phyloP scores from a whole-genome alignment of 306 rosid genomes.

The Astragalus glycyphyllos region DNA sequence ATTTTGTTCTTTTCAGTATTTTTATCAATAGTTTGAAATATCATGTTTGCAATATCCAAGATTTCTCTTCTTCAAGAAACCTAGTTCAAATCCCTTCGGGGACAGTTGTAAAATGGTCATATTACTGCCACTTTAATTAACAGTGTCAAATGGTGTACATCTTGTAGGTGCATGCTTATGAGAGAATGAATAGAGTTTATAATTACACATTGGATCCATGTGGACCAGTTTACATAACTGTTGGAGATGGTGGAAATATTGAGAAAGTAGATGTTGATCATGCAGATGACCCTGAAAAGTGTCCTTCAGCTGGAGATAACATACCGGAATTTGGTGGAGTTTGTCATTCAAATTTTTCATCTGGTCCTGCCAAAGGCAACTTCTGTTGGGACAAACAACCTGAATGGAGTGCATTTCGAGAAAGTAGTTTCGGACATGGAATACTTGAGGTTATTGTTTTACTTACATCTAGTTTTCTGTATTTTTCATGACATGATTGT shows the following conservation, averaged over 20 bases:
- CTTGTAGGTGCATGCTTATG: conserved; percentile 90
- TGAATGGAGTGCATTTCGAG: conserved; percentile 94
- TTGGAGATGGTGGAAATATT: conserved; percentile 96
- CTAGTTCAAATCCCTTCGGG: no score
- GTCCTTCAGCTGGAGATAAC: conserved; percentile 83
- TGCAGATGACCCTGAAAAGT: conserved; percentile 88
- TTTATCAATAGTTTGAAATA: conserved; percentile 9
- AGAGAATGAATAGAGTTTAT: conserved; percentile 85
- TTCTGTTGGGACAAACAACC: conserved; percentile 91
- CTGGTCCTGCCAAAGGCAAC: conserved; percentile 80
- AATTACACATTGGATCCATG: conserved; percentile 83
- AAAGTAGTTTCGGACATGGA: conserved; percentile 98
- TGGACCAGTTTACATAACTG: conserved; percentile 83
- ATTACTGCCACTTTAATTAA: background rate
- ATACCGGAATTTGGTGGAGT: conserved; percentile 85
- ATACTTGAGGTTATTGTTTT: conserved; percentile 67
- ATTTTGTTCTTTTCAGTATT: conserved; percentile 18
- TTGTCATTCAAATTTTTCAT: conserved; percentile 76
- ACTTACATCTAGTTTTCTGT: background rate
- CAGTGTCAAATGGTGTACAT: conserved; percentile 16
- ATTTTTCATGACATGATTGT: conserved; percentile 12
- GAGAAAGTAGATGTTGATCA: conserved; percentile 86
- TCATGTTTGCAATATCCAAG: conserved; percentile 19
- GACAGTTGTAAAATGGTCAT: no score
- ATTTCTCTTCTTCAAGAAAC: background rate